Conservation (phyloP, 2,329 filamentous ascomycete species). For the Metarhizium robertsii region DNA sequence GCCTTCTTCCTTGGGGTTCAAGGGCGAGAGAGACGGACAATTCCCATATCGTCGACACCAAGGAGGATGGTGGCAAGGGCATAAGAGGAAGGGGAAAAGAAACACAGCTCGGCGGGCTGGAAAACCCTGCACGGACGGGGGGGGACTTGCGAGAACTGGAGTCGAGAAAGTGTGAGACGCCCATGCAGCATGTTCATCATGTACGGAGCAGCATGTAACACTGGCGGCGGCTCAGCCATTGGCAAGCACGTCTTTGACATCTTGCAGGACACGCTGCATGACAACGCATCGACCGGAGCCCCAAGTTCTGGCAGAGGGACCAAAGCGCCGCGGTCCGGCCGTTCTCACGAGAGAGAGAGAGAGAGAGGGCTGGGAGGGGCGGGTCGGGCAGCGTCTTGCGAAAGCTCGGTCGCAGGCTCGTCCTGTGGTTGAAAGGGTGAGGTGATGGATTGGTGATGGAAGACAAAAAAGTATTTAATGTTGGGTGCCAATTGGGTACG, state of each 20-base stretch:
- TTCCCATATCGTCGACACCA: too few relatives aligned
- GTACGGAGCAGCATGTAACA: not conserved
- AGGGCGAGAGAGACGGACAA: too few relatives aligned
- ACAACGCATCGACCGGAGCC: conserved; percentile 9
- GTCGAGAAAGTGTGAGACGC: too few relatives aligned
- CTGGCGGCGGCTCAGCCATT: not conserved
- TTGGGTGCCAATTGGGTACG: conserved; percentile 9
- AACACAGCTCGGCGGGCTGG: too few relatives aligned
- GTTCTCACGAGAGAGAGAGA: not conserved
- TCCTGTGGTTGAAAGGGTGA: too few relatives aligned
- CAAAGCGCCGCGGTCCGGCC: not conserved
- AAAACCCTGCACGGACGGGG: too few relatives aligned
- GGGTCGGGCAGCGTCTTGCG: conserved; percentile 5
- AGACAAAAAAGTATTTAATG: not conserved
- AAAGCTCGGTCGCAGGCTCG: not conserved
- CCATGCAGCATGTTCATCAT: too few relatives aligned
- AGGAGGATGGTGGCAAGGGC: not conserved
- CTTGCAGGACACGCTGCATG: conserved; percentile 4
- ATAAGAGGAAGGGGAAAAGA: too few relatives aligned
- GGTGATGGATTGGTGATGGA: too few relatives aligned
- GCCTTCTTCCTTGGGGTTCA: too few relatives aligned
- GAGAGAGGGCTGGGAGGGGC: not conserved
- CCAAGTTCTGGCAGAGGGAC: not conserved
- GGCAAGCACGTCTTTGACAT: not conserved
- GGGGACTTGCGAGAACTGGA: too few relatives aligned